A percentile compares a stretch with the other conserved stretches of the same genome.
Evolutionary conservation across 2,329 filamentous ascomycete genomes (phyloP).

Genomic region (Chalaropsis thielavioides): DNA sequence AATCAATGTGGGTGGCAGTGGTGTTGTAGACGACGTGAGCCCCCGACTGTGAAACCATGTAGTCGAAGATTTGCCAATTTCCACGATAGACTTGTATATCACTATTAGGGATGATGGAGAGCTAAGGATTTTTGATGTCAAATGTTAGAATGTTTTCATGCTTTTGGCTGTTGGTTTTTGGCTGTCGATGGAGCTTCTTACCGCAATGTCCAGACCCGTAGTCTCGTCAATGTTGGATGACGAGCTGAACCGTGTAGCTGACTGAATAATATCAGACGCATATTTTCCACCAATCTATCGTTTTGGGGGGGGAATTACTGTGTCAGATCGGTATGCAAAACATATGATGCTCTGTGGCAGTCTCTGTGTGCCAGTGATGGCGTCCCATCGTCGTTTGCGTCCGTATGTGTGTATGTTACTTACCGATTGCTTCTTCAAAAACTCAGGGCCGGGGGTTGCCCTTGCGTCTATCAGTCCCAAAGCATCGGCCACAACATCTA

Average conservation of each 20-base stretch:
- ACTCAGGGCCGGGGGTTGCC: slow-evolving; percentile 57
- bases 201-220: slow-evolving; percentile 79
- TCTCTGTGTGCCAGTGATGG: no score
- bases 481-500: slow-evolving; percentile 53
- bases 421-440: slow-evolving; percentile 49
- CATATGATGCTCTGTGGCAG: background rate
- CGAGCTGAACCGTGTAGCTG: slow-evolving; percentile 86
- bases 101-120: slow-evolving; percentile 78
- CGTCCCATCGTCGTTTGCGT: no score
- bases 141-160: background rate
- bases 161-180: background rate
- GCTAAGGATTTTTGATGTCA: slow-evolving; percentile 25
- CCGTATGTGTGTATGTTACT: background rate
- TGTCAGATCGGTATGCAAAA: background rate
- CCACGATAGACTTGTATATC: slow-evolving; percentile 67
- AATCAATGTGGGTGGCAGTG: slow-evolving; percentile 44
- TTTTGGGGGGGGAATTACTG: background rate
- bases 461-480: slow-evolving; percentile 54
- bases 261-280: slow-evolving; percentile 70
- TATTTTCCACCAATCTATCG: slow-evolving; percentile 48
- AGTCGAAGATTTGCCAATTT: slow-evolving; percentile 89
- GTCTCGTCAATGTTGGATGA: slow-evolving; percentile 76
- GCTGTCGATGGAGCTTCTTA: slow-evolving; percentile 21
- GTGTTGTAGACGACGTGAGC: slow-evolving; percentile 52
- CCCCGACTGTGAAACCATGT: slow-evolving; percentile 54